Base-by-base conservation (phyloP, 768 basidiomycete species). In the Tulasnella calospora region DNA sequence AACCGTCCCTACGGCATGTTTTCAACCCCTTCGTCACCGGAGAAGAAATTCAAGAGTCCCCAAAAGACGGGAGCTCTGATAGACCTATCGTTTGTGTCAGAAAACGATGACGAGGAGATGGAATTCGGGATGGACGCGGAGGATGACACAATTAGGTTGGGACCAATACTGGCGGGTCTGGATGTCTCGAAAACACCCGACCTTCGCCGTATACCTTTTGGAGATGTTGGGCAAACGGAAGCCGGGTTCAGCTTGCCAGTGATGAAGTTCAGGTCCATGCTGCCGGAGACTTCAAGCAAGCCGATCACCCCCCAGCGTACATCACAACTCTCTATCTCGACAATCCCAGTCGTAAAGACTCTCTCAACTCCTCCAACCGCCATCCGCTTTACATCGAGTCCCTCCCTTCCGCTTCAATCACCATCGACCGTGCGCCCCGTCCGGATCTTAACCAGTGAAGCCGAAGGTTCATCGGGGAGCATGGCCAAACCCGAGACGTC, bases 1-100 rank as follows among this genome's bases (percentile, higher is more conserved):
- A 74, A 74, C 44, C 73, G 73, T 6, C 73, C 73, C 27, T 47
- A 74, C 44, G 73, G 44, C 40, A 74, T 74, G 17, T 74, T 74
- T 33, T 35, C 73, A 35, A 40, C n/a, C 44, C 73, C 73, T 35
- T 7, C 73, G 3, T 51, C 73, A 51, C 73, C 44, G 5, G 51
- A 74, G 30, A 40, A 74, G 44, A 67, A 67, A 67, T 1, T 27
- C 61, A 67, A 12, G 7, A 67, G 61, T 13, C 61, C 61, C 10
- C 33, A 13, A 67, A 67, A 67, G 61, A 67, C 33, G 13, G 61
- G 61, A 67, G 61, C 61, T 67, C 61, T 67, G 27, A 67, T 67
- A 8, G 61, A 67, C 21, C 61, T 67, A 30, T 67, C 61, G 3
- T 67, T 67, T 13, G 61, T 51, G 3, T 51, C 47, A 51, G 47